phyloP scores from a whole-genome alignment of 495 filamentous ascomycete species.

The Aspergillus kassunensis region DNA sequence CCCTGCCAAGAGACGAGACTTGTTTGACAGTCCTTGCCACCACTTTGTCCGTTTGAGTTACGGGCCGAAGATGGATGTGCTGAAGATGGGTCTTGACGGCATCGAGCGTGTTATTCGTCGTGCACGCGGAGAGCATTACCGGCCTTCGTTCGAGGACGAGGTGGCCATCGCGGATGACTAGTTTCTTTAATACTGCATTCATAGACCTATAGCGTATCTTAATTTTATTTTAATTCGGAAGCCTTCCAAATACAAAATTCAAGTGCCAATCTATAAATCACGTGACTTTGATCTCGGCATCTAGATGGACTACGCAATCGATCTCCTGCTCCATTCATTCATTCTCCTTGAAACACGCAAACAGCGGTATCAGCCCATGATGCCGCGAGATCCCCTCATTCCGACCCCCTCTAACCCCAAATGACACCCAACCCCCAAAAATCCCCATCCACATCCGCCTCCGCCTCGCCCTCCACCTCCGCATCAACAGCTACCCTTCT shows the following conservation, averaged over 20 bases:
- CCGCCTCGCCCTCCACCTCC: background rate
- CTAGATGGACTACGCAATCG: too few species aligned
- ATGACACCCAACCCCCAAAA: background rate
- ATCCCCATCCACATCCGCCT: background rate
- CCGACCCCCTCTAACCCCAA: background rate
- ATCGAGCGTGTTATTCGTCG: constrained; percentile 71
- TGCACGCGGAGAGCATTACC: constrained; percentile 31
- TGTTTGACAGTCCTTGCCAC: constrained; percentile 94
- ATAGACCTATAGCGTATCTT: background rate
- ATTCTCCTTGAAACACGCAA: too few species aligned
- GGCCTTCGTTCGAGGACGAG: constrained; percentile 36
- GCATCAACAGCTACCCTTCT: constrained; percentile 40
- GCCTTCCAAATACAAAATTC: too few species aligned
- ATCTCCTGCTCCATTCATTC: too few species aligned
- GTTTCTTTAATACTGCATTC: background rate
- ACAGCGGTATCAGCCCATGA: background rate
- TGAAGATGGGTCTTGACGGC: constrained; percentile 80
- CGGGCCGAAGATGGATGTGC: constrained; percentile 81
- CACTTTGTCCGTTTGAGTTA: constrained; percentile 92
- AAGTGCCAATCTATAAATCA: constrained; percentile 5
- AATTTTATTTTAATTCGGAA: background rate
- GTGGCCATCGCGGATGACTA: constrained; percentile 41
- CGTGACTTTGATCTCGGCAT: too few species aligned
- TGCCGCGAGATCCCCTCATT: background rate
- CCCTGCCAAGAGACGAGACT: constrained; percentile 79